Percentiles rank a stretch among this genome's conserved stretches.
Conservation (phyloP, 73 alveolate species). For the Breviolum minutum region DNA sequence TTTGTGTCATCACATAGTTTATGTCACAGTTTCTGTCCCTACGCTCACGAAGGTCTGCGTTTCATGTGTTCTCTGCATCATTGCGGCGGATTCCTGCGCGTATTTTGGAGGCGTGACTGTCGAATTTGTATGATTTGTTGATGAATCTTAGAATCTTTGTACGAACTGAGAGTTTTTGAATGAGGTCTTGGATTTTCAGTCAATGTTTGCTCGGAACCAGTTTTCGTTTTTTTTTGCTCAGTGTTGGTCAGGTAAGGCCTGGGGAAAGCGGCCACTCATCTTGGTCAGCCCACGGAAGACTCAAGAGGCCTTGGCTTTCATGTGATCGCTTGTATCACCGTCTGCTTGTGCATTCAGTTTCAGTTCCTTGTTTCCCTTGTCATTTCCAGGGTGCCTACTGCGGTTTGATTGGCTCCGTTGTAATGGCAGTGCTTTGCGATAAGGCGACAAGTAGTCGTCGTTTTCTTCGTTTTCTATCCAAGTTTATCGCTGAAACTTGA, state of each 20-base stretch:
- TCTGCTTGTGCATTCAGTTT: not conserved
- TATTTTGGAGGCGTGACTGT: constrained; percentile 50
- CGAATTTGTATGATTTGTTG: not conserved
- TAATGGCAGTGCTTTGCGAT: constrained; percentile 90
- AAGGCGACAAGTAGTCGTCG: not conserved
- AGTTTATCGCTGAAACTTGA: not conserved
- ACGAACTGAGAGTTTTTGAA: not conserved
- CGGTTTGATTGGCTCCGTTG: constrained; percentile 73
- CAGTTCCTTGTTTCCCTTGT: not conserved
- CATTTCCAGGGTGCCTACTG: constrained; percentile 56
- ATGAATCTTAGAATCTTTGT: not conserved
- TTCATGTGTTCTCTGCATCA: constrained; percentile 85
- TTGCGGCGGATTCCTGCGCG: constrained; percentile 81
- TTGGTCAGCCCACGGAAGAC: constrained; percentile 90
- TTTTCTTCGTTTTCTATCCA: too few species aligned
- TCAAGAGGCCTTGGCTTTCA: constrained; percentile 25
- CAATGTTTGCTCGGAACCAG: not conserved
- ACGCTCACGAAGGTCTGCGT: constrained; percentile 14
- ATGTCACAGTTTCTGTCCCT: not conserved
- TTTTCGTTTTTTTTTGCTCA: not conserved
- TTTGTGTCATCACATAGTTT: not conserved
- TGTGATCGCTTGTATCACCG: not conserved
- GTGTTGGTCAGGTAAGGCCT: constrained; percentile 54
- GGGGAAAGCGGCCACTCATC: constrained; percentile 90
- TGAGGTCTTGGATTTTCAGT: not conserved